Evolutionary conservation across 1,139 yeast genomes (phyloP).

Genomic region (Diutina pseudorugosa): DNA sequence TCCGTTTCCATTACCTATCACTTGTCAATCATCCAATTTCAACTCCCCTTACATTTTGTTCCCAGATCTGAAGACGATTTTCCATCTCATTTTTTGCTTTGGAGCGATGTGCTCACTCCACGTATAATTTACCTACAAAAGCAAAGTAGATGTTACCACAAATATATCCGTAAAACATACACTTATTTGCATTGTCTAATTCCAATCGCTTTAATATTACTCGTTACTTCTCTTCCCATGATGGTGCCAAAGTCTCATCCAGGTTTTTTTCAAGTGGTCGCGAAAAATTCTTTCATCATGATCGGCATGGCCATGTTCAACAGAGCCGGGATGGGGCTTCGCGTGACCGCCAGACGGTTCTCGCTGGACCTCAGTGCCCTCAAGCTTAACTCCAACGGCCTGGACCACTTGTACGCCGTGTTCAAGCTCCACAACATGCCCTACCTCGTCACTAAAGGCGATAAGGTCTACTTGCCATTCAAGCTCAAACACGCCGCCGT

Average conservation of each 20-base stretch:
- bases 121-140: too few species aligned
- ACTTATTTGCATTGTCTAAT: too few species aligned
- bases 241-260: background rate
- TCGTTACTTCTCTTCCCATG: too few species aligned
- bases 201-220: too few species aligned
- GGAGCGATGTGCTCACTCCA: too few species aligned
- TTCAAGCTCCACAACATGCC: conserved; percentile 76
- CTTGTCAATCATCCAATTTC: too few species aligned
- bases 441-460: conserved; percentile 86
- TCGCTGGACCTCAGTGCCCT: conserved; percentile 29
- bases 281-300: background rate
- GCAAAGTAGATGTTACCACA: too few species aligned
- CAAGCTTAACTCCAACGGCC: conserved; percentile 46
- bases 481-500: conserved; percentile 62
- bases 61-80: too few species aligned
- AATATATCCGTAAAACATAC: too few species aligned
- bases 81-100: too few species aligned
- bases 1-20: background rate
- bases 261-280: background rate
- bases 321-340: background rate
- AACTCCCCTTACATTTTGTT: too few species aligned
- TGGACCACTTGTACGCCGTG: conserved; percentile 57
- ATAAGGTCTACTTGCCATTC: conserved; percentile 66
- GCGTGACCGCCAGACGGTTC: background rate
- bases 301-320: background rate